Base-by-base conservation (phyloP, 495 filamentous ascomycete genomes). In the Podospora pseudopauciseta region DNA sequence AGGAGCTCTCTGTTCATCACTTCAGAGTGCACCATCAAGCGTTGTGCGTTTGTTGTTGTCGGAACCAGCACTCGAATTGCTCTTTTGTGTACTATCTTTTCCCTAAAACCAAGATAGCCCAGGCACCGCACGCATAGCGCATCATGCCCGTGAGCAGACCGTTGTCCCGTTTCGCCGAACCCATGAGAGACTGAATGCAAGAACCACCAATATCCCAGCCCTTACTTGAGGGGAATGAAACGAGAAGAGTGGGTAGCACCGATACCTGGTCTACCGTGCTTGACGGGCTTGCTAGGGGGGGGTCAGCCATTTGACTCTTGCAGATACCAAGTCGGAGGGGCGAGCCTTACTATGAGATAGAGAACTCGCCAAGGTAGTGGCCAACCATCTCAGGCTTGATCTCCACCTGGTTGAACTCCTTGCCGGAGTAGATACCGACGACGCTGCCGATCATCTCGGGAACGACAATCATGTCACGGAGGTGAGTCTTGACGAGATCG, bases 371-470 rank as follows among this genome's bases (percentile, higher is more conserved):
- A 68, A 99, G 87, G 88, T 99, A 99, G 87, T 97, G 93, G 79
- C 95, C 95, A 84, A 99, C 95, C 95, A 99, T 99, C 89, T 99
- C 95, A 68, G 95, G 95, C 89, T 96, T 97, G 85, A 99, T 95
- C 83, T 99, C 95, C 74, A 99, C 93, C 87, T 96, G 93, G 88
- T 99, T 99, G 90, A 98, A 99, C 85, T 97, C 96, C 89, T 99
- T 99, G 81, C 95, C 95, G 70, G 92, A 95, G 89, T 99, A 99
- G 86, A 99, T 95, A 81, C 94, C 95, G 78, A 99, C 90, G 75
- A 99, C 95, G 81, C 85, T 89, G 71, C 95, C 95, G 80, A 99
- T 99, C 94, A 99, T 97, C 89, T 99, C 95, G 72, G 90, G 95
- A 76, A 99, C 95, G 77, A 99, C 88, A 79, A 99, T 97, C 95